Conservation (phyloP, 352 stramenopile genomes). For the Thalassiosira mediterranea region DNA sequence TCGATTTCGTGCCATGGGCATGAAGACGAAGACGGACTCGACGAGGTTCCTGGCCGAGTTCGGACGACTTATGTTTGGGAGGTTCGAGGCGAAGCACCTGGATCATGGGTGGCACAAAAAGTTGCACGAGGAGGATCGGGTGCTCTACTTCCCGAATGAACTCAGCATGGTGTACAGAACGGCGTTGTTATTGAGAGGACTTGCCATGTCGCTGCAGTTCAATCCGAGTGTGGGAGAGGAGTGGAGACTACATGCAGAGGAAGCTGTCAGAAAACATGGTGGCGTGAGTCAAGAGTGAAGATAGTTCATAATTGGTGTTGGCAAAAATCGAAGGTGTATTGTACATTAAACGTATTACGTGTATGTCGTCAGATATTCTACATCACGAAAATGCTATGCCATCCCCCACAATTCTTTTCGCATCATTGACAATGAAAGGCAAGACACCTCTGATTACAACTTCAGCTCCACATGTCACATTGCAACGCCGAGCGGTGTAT, state of each 20-base stretch:
- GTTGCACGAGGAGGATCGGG: slow-evolving; percentile 63
- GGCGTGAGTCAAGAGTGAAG: too few species aligned
- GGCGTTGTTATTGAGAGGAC: slow-evolving; percentile 59
- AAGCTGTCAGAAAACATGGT: slow-evolving; percentile 21
- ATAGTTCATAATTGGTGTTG: too few species aligned
- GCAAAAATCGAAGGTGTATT: too few species aligned
- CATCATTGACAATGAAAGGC: too few species aligned
- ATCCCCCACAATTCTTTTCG: too few species aligned
- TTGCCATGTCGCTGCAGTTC: slow-evolving; percentile 71
- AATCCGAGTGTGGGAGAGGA: slow-evolving; percentile 61
- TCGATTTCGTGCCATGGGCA: slow-evolving; percentile 61
- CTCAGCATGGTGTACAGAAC: slow-evolving; percentile 76
- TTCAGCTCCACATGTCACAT: too few species aligned
- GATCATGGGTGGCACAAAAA: slow-evolving; percentile 62
- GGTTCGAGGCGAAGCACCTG: slow-evolving; percentile 64
- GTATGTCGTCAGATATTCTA: too few species aligned
- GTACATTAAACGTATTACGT: too few species aligned
- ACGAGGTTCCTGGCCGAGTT: slow-evolving; percentile 70
- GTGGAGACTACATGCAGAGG: slow-evolving; percentile 39
- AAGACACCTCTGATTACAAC: too few species aligned
- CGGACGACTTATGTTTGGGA: slow-evolving; percentile 71
- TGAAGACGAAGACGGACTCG: slow-evolving; percentile 72
- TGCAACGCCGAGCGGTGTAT: too few species aligned
- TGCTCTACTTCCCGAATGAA: slow-evolving; percentile 76
- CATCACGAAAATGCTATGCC: too few species aligned